Conservation (phyloP, 2,329 filamentous ascomycete species). For the Claviceps sp. region DNA sequence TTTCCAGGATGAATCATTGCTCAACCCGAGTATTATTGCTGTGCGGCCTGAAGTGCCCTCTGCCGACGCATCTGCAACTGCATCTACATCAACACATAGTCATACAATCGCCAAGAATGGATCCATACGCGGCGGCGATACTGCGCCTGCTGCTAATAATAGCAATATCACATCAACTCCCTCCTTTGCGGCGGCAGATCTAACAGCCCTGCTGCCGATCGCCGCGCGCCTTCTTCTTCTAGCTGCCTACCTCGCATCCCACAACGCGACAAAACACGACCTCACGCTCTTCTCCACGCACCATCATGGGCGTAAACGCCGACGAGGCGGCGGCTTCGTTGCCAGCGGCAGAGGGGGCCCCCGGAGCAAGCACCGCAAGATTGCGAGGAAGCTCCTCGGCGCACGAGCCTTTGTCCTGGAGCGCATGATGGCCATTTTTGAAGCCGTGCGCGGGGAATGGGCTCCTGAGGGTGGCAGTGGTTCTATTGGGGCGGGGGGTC, state of each 20-base stretch:
- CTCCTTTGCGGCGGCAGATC: slow-evolving; percentile 21
- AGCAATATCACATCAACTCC: not conserved
- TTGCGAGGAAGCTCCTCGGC: slow-evolving; percentile 63
- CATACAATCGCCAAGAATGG: not conserved
- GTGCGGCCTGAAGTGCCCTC: slow-evolving; percentile 7
- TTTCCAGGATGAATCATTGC: slow-evolving; percentile 59
- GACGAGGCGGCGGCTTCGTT: slow-evolving; percentile 33
- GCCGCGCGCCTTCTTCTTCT: slow-evolving; percentile 62
- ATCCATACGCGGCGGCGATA: not conserved
- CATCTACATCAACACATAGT: not conserved
- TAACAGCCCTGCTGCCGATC: slow-evolving; percentile 50
- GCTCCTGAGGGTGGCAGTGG: slow-evolving; percentile 16
- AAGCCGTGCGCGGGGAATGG: slow-evolving; percentile 49
- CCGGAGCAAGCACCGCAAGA: slow-evolving; percentile 50
- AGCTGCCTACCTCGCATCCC: slow-evolving; percentile 68
- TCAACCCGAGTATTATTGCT: slow-evolving; percentile 50
- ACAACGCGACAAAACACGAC: slow-evolving; percentile 65
- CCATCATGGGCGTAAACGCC: slow-evolving; percentile 37
- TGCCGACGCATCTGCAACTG: not conserved
- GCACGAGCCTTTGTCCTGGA: slow-evolving; percentile 68
- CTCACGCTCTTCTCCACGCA: slow-evolving; percentile 62
- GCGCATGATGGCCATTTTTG: slow-evolving; percentile 65
- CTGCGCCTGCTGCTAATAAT: not conserved
- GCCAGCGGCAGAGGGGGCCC: slow-evolving; percentile 13
- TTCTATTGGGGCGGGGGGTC: slow-evolving; percentile 14